phyloP scores from a whole-genome alignment of 2,329 filamentous ascomycete genomes.

The Thyridium curvatum region DNA sequence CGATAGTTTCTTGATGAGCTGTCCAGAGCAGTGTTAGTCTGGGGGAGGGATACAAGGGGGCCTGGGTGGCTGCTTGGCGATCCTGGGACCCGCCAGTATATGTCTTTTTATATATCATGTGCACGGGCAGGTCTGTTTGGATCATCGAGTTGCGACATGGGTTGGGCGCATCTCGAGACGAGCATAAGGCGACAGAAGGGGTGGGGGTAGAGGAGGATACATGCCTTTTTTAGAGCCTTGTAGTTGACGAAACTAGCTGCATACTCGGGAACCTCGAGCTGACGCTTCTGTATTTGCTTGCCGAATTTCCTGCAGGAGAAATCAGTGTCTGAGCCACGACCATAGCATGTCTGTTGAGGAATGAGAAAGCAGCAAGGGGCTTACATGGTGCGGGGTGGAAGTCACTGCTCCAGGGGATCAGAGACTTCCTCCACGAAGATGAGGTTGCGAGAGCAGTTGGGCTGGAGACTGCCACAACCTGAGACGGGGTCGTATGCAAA shows the following conservation, averaged over 20 bases:
- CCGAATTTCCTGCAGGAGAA: constrained; percentile 81
- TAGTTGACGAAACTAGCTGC: constrained; percentile 99
- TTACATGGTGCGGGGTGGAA: constrained; percentile 26
- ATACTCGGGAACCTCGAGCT: constrained; percentile 99
- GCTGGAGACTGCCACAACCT: not conserved
- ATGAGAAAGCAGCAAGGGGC: too few relatives aligned
- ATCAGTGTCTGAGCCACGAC: constrained; percentile 13
- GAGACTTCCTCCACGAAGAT: not conserved
- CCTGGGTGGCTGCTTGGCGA: too few relatives aligned
- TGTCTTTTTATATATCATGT: too few relatives aligned
- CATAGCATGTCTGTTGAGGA: too few relatives aligned
- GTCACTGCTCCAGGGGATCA: constrained; percentile 9
- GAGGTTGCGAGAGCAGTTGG: not conserved
- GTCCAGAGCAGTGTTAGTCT: constrained; percentile 23
- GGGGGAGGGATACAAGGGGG: constrained; percentile 10
- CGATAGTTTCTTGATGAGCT: constrained; percentile 98
- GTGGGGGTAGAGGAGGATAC: constrained; percentile 14
- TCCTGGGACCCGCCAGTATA: too few relatives aligned
- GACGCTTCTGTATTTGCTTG: constrained; percentile 98
- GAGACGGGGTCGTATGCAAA: too few relatives aligned
- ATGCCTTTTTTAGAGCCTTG: constrained; percentile 96
- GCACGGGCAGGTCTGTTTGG: not conserved
- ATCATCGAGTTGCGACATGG: not conserved
- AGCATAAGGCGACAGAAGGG: constrained; percentile 2
- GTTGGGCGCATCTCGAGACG: not conserved